Percentiles rank a stretch among this genome's conserved stretches.
These are phyloP conservation scores for Pseudocercospora macadamiae DNA, from an alignment of 2,329 filamentous ascomycete species.

Conservation along the genomic window DNA sequence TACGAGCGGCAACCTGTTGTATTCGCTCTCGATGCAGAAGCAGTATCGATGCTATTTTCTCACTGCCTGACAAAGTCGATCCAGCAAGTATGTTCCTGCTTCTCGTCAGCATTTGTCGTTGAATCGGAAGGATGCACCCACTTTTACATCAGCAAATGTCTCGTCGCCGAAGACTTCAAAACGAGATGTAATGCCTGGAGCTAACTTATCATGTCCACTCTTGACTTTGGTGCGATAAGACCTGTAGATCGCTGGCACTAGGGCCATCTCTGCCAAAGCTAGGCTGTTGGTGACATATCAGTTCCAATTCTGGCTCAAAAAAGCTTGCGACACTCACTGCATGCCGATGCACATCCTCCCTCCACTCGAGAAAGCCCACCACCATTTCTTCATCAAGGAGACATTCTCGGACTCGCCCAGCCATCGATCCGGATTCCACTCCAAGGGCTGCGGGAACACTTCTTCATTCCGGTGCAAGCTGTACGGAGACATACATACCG, in stretches of 20 bases:
- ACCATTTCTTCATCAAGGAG: conserved; percentile 43
- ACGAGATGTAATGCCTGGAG: conserved; percentile 18
- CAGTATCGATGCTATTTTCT: too few relatives aligned
- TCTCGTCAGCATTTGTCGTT: neutral
- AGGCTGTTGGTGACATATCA: conserved; percentile 58
- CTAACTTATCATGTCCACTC: neutral
- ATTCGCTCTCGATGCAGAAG: too few relatives aligned
- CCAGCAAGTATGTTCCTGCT: conserved; percentile 16
- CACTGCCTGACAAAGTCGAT: conserved; percentile 12
- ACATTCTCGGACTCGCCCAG: conserved; percentile 32
- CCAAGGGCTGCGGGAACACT: conserved; percentile 43
- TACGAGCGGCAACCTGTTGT: too few relatives aligned
- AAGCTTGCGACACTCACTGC: conserved; percentile 25
- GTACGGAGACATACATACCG: conserved; percentile 48
- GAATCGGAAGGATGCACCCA: neutral
- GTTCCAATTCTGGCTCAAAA: neutral
- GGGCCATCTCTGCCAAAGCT: conserved; percentile 49
- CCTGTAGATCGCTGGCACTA: conserved; percentile 18
- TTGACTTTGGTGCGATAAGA: conserved; percentile 12
- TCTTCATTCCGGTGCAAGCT: conserved; percentile 46
- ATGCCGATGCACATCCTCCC: conserved; percentile 53
- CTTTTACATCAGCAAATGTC: conserved; percentile 8
- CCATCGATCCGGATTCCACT: conserved; percentile 46
- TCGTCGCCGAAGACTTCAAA: conserved; percentile 22
- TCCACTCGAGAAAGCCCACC: conserved; percentile 53